A percentile compares a stretch with the other conserved stretches of the same genome.
These are phyloP conservation scores for Asterophora parasitica DNA, from an alignment of 768 basidiomycete species.

Conservation along the genomic window DNA sequence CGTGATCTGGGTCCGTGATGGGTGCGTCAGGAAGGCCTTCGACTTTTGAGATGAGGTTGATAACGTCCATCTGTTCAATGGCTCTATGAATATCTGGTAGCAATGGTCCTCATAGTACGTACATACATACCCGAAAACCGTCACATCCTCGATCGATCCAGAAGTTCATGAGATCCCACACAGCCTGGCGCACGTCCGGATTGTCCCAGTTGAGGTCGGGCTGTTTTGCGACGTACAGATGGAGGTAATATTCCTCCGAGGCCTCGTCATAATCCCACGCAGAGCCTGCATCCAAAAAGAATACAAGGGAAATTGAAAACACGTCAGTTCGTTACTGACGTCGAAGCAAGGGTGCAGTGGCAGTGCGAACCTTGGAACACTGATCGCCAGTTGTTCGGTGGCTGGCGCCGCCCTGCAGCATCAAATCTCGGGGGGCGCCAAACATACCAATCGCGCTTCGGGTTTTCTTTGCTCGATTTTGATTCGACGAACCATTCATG, in stretches of 20 bases:
- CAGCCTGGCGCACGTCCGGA: constrained; percentile 48
- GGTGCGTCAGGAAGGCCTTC: constrained; percentile 64
- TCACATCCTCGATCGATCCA: constrained; percentile 75
- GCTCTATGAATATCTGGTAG: too few relatives aligned
- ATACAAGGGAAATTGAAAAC: background rate
- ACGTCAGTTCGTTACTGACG: background rate
- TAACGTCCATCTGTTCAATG: constrained; percentile 56
- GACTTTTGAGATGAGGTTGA: constrained; percentile 63
- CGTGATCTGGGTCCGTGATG: constrained; percentile 42
- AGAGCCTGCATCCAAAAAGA: constrained; percentile 36
- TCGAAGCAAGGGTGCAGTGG: background rate
- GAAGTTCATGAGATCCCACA: constrained; percentile 64
- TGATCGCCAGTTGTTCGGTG: constrained; percentile 74
- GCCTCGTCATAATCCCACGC: constrained; percentile 67
- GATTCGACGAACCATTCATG: constrained; percentile 71
- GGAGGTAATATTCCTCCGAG: constrained; percentile 70
- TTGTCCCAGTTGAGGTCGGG: constrained; percentile 81
- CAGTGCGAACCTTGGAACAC: constrained; percentile 50
- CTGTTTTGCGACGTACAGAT: constrained; percentile 61
- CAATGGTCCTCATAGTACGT: background rate
- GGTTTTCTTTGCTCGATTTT: constrained; percentile 41
- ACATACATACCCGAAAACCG: constrained; percentile 58
- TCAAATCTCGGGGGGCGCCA: constrained; percentile 61
- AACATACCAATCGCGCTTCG: constrained; percentile 74
- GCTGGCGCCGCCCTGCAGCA: constrained; percentile 45